Evolutionary conservation across 2,329 filamentous ascomycete species (phyloP).

Genomic region (Trichoderma sp.): DNA sequence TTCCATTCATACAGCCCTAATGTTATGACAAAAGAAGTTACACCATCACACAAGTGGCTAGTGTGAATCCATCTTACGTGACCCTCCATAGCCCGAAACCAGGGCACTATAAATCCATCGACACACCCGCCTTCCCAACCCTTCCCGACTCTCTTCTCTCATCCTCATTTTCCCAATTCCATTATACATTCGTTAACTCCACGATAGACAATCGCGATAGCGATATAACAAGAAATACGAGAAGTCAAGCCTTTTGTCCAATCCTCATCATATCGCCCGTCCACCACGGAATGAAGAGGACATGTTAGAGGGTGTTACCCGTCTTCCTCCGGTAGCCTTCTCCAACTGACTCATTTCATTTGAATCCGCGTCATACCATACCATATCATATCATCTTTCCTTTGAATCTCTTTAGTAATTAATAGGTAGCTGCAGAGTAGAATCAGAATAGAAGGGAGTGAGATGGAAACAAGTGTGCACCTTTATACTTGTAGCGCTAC

Average conservation of each 20-base stretch:
- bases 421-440: background rate
- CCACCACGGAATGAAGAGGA: background rate
- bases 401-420: background rate
- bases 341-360: background rate
- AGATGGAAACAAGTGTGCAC: background rate
- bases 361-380: background rate
- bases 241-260: background rate
- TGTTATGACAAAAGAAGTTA: background rate
- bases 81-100: background rate
- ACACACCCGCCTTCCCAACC: background rate
- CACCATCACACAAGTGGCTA: background rate
- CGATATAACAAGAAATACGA: background rate
- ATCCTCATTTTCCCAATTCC: background rate
- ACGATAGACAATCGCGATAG: background rate
- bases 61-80: background rate
- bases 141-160: background rate
- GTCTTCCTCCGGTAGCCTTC: background rate
- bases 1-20: background rate
- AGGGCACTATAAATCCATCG: background rate
- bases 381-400: background rate
- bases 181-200: background rate
- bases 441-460: background rate
- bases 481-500: background rate
- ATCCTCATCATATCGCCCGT: background rate
- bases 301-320: background rate